These are phyloP conservation scores for Athelia sp. DNA, from an alignment of 1,284 basidiomycete genomes.

Conservation along the genomic window DNA sequence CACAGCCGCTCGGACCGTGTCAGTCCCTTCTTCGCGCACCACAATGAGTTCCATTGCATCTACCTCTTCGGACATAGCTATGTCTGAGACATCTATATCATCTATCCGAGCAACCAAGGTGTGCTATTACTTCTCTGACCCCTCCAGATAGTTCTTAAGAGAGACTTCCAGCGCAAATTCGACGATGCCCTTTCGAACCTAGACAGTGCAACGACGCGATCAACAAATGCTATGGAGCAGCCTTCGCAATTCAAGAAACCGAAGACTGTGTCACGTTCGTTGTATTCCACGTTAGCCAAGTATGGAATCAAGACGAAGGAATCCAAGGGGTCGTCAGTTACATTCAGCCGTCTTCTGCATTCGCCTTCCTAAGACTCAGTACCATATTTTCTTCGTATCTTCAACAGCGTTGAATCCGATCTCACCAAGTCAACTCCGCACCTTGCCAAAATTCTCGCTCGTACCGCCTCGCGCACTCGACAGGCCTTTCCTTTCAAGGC, in stretches of 20 bases:
- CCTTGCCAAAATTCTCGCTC: slow-evolving; percentile 60
- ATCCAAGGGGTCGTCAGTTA: slow-evolving; percentile 34
- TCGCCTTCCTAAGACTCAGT: slow-evolving; percentile 9
- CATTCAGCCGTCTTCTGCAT: slow-evolving; percentile 11
- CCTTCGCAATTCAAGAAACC: slow-evolving; percentile 48
- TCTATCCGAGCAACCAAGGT: slow-evolving; percentile 28
- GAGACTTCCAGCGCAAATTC: slow-evolving; percentile 55
- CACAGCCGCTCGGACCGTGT: too few species aligned
- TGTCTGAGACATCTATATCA: slow-evolving; percentile 13
- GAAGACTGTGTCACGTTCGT: slow-evolving; percentile 44
- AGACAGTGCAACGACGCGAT: slow-evolving; percentile 45
- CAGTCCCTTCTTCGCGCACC: too few species aligned
- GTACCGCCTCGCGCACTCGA: slow-evolving; percentile 53
- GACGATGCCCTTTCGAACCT: slow-evolving; percentile 65
- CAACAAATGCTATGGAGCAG: slow-evolving; percentile 26
- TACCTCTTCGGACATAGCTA: not conserved
- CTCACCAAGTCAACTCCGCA: slow-evolving; percentile 58
- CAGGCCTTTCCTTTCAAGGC: slow-evolving; percentile 40
- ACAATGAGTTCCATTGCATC: not conserved
- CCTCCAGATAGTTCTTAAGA: not conserved
- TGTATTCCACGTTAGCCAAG: slow-evolving; percentile 72
- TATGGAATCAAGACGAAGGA: slow-evolving; percentile 61
- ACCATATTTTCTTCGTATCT: slow-evolving; percentile 9
- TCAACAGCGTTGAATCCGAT: slow-evolving; percentile 18
- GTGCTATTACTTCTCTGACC: not conserved